These are phyloP conservation scores for Backusella liffmaniae DNA, from an alignment of 192 early-diverging fungal genomes.

Conservation along the genomic window DNA sequence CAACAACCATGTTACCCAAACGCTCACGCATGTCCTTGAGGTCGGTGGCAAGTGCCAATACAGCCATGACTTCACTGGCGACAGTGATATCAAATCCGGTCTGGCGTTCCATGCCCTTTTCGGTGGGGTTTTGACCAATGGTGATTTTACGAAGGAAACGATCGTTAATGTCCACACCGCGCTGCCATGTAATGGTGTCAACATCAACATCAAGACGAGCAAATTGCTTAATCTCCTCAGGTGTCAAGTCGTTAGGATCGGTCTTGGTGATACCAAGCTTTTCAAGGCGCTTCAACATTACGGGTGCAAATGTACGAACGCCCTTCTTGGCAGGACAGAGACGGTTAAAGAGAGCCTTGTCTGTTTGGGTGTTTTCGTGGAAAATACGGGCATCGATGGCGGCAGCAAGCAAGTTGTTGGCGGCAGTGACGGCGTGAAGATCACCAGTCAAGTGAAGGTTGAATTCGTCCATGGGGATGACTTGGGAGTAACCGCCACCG, in stretches of 20 bases:
- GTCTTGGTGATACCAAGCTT: conserved; percentile 83
- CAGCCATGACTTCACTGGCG: conserved; percentile 98
- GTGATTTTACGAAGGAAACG: conserved; percentile 91
- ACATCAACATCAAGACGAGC: conserved; percentile 94
- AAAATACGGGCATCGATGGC: conserved; percentile 98
- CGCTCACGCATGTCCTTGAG: conserved; percentile 91
- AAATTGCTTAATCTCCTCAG: conserved; percentile 77
- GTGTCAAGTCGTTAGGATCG: conserved; percentile 74
- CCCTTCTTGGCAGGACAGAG: conserved; percentile 89
- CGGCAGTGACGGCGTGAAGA: conserved; percentile 97
- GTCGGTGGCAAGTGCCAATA: conserved; percentile 89
- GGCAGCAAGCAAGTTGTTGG: conserved; percentile 96
- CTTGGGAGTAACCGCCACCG: conserved; percentile 98
- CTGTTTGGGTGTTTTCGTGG: conserved; percentile 87
- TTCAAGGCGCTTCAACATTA: conserved; percentile 80
- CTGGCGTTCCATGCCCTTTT: conserved; percentile 80
- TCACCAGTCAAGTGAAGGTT: conserved; percentile 99
- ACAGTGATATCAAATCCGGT: conserved; percentile 99
- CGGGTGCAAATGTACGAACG: conserved; percentile 72
- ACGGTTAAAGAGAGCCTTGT: conserved; percentile 83
- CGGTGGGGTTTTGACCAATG: conserved; percentile 84
- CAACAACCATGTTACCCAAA: conserved; percentile 94
- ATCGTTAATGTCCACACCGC: conserved; percentile 96
- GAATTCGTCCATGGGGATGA: conserved; percentile 99
- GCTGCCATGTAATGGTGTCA: conserved; percentile 94